phyloP scores from a whole-genome alignment of 2,329 filamentous ascomycete species.

The Stachybotrys elegans region DNA sequence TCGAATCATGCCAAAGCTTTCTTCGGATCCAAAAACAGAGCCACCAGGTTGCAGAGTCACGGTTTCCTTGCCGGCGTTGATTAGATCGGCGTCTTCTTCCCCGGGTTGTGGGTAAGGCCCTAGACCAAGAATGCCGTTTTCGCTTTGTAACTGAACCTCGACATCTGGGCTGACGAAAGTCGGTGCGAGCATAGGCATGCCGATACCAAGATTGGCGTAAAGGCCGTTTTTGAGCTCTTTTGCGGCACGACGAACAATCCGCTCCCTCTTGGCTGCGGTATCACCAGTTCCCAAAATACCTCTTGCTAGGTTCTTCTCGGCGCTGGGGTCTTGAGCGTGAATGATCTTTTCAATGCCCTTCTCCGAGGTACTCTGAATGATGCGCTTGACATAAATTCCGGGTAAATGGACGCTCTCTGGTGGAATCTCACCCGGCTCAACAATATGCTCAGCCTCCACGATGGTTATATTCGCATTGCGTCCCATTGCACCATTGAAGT shows the following conservation, averaged over 20 bases:
- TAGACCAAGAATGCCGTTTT: constrained; percentile 70
- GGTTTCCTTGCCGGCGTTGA: constrained; percentile 89
- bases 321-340: not conserved
- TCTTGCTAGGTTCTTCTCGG: constrained; percentile 22
- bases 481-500: constrained; percentile 58
- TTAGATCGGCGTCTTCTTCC: constrained; percentile 75
- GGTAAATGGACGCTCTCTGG: not conserved
- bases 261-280: constrained; percentile 68
- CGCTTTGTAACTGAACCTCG: constrained; percentile 73
- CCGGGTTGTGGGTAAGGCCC: constrained; percentile 67
- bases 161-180: constrained; percentile 71
- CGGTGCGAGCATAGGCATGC: constrained; percentile 86
- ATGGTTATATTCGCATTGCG: not conserved
- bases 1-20: constrained; percentile 87
- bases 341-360: not conserved
- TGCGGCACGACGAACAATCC: constrained; percentile 75
- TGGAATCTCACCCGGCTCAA: not conserved
- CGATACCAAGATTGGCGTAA: constrained; percentile 87
- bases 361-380: not conserved
- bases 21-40: constrained; percentile 74
- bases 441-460: not conserved
- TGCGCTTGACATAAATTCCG: not conserved
- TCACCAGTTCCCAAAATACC: constrained; percentile 60
- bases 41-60: constrained; percentile 76
- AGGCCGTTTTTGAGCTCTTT: constrained; percentile 91